These are phyloP conservation scores for Populus hybrid DNA, from an alignment of 441 rosid species.

Conservation along the genomic window DNA sequence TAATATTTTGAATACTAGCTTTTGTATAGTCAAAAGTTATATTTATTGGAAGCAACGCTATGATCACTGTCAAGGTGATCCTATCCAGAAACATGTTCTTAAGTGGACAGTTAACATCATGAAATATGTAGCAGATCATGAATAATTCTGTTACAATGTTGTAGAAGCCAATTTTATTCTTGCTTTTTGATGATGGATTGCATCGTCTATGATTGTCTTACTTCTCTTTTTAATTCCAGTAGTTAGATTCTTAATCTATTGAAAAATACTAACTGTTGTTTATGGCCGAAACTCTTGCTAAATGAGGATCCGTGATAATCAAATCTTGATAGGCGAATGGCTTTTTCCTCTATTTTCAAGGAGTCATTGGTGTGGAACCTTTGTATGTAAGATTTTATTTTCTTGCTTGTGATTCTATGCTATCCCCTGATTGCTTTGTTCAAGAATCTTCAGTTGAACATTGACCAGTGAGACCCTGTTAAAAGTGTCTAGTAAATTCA, in stretches of 20 bases:
- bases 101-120: not conserved
- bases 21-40: not conserved
- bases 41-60: not conserved
- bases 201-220: not conserved
- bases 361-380: not conserved
- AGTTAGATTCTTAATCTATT: not conserved
- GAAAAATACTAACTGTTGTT: not conserved
- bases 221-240: no score
- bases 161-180: not conserved
- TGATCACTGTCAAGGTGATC: not conserved
- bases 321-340: not conserved
- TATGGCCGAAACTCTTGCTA: not conserved
- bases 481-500: not conserved
- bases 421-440: not conserved
- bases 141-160: not conserved
- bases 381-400: not conserved
- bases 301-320: not conserved
- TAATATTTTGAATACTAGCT: not conserved
- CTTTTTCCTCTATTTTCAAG: not conserved
- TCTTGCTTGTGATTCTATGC: not conserved
- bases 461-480: not conserved
- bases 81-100: not conserved
- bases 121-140: not conserved
- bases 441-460: not conserved
- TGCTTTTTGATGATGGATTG: not conserved